Percentiles rank a stretch among this genome's conserved stretches.
These are phyloP conservation scores for Lactarius sp. DNA, from an alignment of 768 basidiomycete genomes.

Conservation along the genomic window DNA sequence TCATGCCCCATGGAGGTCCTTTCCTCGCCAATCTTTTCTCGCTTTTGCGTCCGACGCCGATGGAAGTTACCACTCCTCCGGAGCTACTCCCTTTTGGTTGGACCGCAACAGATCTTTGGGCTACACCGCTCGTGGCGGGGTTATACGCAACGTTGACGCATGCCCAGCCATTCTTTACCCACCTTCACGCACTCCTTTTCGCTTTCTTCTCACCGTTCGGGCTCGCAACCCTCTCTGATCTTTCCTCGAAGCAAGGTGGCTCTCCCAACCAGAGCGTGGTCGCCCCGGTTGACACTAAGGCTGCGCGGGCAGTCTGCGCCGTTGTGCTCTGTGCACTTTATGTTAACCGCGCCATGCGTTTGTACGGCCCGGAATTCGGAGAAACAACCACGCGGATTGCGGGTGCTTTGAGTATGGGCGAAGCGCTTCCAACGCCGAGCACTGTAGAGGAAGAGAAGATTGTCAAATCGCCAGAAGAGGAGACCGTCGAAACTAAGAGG, in stretches of 20 bases:
- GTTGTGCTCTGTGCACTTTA: conserved; percentile 60
- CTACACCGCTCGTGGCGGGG: conserved; percentile 70
- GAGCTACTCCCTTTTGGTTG: conserved; percentile 82
- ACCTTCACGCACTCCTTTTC: conserved; percentile 20
- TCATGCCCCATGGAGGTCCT: conserved; percentile 52
- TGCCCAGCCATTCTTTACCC: conserved; percentile 67
- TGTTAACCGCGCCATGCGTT: conserved; percentile 56
- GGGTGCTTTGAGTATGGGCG: neutral
- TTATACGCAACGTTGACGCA: conserved; percentile 82
- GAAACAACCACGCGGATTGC: neutral
- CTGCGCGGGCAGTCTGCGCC: conserved; percentile 69
- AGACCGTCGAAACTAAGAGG: neutral
- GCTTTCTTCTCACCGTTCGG: conserved; percentile 23
- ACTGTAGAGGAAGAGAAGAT: neutral
- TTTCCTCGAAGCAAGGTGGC: neutral
- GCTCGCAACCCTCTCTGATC: conserved; percentile 14
- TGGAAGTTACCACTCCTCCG: conserved; percentile 66
- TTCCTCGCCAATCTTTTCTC: conserved; percentile 72
- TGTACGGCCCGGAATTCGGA: conserved; percentile 38
- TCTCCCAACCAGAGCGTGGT: conserved; percentile 20
- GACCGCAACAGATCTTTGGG: conserved; percentile 83
- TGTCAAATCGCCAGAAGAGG: conserved; percentile 10
- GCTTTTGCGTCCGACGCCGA: conserved; percentile 65
- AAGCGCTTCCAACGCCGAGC: neutral
- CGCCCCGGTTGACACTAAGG: conserved; percentile 54